Evolutionary conservation across 306 rosid species (phyloP).

Genomic region (Medicago ruthenica): DNA sequence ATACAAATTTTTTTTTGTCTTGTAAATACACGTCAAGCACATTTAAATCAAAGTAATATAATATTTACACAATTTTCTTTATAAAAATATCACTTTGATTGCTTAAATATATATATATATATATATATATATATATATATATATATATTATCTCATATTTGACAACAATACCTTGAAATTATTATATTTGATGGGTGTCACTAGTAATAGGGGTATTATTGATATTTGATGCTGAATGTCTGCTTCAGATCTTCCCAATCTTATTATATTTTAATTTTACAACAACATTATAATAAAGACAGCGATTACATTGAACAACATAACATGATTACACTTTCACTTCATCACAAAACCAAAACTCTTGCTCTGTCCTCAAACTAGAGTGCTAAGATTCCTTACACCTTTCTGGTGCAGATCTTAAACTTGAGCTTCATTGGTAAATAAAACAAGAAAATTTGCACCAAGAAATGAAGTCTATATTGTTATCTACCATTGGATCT

Average conservation of each 20-base stretch:
- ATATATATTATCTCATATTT: too few relatives aligned
- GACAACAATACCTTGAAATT: too few relatives aligned
- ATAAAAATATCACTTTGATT: too few relatives aligned
- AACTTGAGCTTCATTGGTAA: conserved; percentile 23
- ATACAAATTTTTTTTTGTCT: too few relatives aligned
- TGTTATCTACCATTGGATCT: too few relatives aligned
- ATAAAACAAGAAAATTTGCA: conserved; percentile 40
- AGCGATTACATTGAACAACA: neutral
- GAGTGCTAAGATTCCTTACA: conserved; percentile 22
- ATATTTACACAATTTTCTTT: too few relatives aligned
- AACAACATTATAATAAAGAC: conserved; percentile 9
- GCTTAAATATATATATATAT: too few relatives aligned
- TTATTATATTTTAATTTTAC: neutral
- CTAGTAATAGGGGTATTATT: conserved; percentile 25
- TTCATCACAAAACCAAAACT: conserved; percentile 22
- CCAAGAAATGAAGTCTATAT: conserved; percentile 54
- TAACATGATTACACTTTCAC: neutral
- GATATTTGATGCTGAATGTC: conserved; percentile 27
- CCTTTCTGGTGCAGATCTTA: conserved; percentile 55
- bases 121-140: too few relatives aligned
- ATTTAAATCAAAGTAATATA: too few relatives aligned
- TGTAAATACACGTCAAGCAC: too few relatives aligned
- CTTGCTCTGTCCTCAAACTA: conserved; percentile 34
- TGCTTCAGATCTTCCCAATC: conserved; percentile 14
- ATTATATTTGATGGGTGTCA: neutral